Base-by-base conservation (phyloP, 78 protist genomes). In the Polysphondylium violaceum region DNA sequence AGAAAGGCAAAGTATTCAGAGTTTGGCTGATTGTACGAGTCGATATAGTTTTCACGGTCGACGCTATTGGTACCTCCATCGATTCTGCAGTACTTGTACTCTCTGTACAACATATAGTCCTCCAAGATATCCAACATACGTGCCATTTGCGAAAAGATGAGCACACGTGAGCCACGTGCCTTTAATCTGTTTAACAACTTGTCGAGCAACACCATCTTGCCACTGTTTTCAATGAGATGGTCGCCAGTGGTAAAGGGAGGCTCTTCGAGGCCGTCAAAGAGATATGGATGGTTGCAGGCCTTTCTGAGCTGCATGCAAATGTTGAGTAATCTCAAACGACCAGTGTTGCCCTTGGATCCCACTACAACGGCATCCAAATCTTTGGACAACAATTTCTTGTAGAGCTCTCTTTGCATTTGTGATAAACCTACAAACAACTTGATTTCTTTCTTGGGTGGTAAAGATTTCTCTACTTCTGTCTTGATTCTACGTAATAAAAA, bases 211-310 rank as follows among this genome's bases (percentile, higher is more conserved):
- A 23, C 56, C 98, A 99, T 77, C 94, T 98, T 98, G 8, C 99
- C 99, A 3, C 93, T 50, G 55, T 78, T 73, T 11, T 29, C 41
- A 23, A 86, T 83, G 35, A 94, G 9, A 76, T 93, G 95, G 1
- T 81, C 85, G 44, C 76, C 95, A 7, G 73, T 85, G 21, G 59
- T 55, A 61, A 29, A 81, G 9, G 94, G 87, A 7, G 38, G 59
- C 25, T 56, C 81, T 5, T 99, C 99, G 0, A 77, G 94, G 33
- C 99, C 99, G 35, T 97, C 98, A 74, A 99, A 96, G 21, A 99
- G 96, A 86, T 98, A 99, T 53, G 99, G 99, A 76, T 99, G 99
- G 86, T 98, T 98, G 77, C 98, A 95, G 65, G 88, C 87, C 72
- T 97, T 96, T 67, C 93, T 63, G 44, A 93, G 14, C 35, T 99